phyloP scores from a whole-genome alignment of 768 basidiomycete species.

The Hericium rajendrae region DNA sequence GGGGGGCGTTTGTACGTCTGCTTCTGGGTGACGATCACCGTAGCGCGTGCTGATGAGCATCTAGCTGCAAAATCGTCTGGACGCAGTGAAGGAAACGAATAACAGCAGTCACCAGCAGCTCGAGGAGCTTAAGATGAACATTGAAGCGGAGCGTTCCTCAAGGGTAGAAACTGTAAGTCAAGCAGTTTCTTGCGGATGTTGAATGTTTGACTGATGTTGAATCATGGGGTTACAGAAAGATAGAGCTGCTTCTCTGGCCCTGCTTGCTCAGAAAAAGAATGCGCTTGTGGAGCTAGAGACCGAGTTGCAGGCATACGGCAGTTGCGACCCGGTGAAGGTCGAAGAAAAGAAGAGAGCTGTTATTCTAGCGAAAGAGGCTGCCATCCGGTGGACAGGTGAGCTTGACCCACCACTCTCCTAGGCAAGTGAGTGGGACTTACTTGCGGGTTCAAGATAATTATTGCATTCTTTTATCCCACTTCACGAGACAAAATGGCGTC shows the following conservation, averaged over 20 bases:
- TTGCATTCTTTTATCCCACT: conserved; percentile 50
- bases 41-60: no score
- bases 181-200: background rate
- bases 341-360: conserved; percentile 69
- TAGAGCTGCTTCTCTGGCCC: conserved; percentile 43
- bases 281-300: conserved; percentile 42
- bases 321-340: conserved; percentile 75
- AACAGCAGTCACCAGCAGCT: conserved; percentile 36
- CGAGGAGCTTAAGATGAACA: conserved; percentile 34
- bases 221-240: conserved; percentile 33
- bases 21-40: background rate
- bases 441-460: conserved; percentile 49
- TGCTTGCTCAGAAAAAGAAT: conserved; percentile 38
- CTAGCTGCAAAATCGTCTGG: conserved; percentile 51
- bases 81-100: conserved; percentile 38
- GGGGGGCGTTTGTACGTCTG: conserved; percentile 58
- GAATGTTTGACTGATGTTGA: background rate
- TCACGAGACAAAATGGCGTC: conserved; percentile 51
- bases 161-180: conserved; percentile 48
- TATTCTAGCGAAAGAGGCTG: conserved; percentile 73
- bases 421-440: background rate
- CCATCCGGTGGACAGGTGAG: conserved; percentile 81
- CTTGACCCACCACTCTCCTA: conserved; percentile 14
- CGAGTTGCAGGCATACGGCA: conserved; percentile 71
- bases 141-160: conserved; percentile 41